phyloP scores from a whole-genome alignment of 179 eudicot genomes.

The Actinidia chinensis region DNA sequence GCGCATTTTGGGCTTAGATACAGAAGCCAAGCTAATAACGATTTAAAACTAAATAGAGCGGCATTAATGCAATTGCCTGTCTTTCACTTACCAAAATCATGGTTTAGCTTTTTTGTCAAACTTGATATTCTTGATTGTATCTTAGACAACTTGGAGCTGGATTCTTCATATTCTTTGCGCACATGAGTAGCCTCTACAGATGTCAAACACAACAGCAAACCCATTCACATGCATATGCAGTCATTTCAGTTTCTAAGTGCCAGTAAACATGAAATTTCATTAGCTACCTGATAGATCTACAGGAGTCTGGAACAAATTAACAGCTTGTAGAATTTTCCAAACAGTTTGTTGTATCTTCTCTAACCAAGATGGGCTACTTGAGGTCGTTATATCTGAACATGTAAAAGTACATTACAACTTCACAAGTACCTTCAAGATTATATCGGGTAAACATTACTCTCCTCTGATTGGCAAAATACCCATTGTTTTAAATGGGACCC shows the following conservation, averaged over 20 bases:
- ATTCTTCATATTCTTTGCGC: conserved; percentile 90
- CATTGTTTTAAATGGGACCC: too few species aligned
- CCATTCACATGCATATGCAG: neutral
- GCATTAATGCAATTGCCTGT: conserved; percentile 1
- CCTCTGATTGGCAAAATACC: too few species aligned
- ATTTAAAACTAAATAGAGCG: neutral
- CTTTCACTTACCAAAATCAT: conserved; percentile 75
- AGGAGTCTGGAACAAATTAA: conserved; percentile 79
- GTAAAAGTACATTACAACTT: neutral
- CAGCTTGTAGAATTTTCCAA: conserved; percentile 63
- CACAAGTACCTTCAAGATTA: neutral
- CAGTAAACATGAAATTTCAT: neutral
- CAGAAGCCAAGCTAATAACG: neutral
- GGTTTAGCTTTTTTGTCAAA: conserved; percentile 72
- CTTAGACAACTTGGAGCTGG: conserved; percentile 77
- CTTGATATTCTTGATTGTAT: conserved; percentile 89
- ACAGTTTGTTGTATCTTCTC: conserved; percentile 87
- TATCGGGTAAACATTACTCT: neutral
- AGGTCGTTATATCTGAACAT: conserved; percentile 42
- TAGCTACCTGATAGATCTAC: conserved; percentile 71
- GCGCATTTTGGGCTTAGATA: conserved; percentile 18
- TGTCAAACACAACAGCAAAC: conserved; percentile 19
- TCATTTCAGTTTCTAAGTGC: neutral
- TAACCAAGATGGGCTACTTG: conserved; percentile 76
- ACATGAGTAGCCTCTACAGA: conserved; percentile 83